Base-by-base conservation (phyloP, 805 yeast species). In the Zygosaccharomyces rouxii region DNA sequence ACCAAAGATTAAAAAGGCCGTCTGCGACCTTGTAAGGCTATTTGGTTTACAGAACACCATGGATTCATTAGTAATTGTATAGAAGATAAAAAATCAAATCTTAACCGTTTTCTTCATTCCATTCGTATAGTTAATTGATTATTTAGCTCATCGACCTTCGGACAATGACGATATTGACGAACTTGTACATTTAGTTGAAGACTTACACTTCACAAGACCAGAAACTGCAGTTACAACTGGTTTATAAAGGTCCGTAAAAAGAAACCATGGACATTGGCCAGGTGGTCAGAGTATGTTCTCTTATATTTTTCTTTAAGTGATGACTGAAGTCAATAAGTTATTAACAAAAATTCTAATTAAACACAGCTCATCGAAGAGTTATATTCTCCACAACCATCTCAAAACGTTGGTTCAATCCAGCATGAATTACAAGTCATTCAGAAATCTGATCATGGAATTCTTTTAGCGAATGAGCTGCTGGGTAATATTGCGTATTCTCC, bases 1-100 rank as follows among this genome's bases (percentile, higher is more conserved):
- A 1, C 44, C 53, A 1, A 43, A 47, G 19, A 53, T 48, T 10
- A 64, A 67, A 43, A 57, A 56, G 38, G 54, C 61, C 4, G 62
- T 75, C 4, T 54, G 74, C n/a, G 75, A 76, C 47, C 62, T 71
- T 22, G 62, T 77, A 6, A 63, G 83, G 40, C 48, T 76, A 33
- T 63, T 75, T 35, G 82, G 82, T 1, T 49, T 70, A 18, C 68
- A 68, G 21, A 64, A 64, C 44, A 57, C 71, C 7, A 61, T 60
- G 38, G 58, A 66, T n/a, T 45, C 64, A 3, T 37, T 67, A 29
- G 44, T 66, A 3, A 59, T 67, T 16, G 43, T 63, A 14, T 62
- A 54, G 26, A 16, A n/a, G 40, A 7, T 9, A n/a, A 33, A 33
- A 14, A 14, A 29, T 6, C 13, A 29, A 14, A n/a, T n/a, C n/a